These are phyloP conservation scores for Penicillium robsamsonii DNA, from an alignment of 495 filamentous ascomycete genomes.

Conservation along the genomic window DNA sequence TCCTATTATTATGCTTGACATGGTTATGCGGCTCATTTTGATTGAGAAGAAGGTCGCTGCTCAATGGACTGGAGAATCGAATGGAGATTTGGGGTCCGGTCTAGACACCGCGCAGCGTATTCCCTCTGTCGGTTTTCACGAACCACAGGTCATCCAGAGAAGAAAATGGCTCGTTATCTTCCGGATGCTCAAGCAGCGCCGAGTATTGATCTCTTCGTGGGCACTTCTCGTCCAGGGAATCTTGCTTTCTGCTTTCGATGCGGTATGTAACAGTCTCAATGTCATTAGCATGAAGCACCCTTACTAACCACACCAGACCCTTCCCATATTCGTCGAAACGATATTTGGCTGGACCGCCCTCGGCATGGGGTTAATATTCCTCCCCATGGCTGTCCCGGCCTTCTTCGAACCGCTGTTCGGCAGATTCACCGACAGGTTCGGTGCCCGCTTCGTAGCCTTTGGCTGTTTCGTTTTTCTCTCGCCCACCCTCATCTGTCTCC, in stretches of 20 bases:
- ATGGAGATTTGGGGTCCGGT: slow-evolving; percentile 3
- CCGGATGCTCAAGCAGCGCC: slow-evolving; percentile 27
- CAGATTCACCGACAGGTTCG: slow-evolving; percentile 56
- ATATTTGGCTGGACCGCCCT: slow-evolving; percentile 65
- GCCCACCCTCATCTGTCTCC: slow-evolving; percentile 60
- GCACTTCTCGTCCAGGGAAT: slow-evolving; percentile 34
- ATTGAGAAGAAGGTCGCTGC: slow-evolving; percentile 58
- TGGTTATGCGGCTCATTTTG: slow-evolving; percentile 59
- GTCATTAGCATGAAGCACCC: not conserved
- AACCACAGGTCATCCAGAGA: not conserved
- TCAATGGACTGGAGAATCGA: slow-evolving; percentile 15
- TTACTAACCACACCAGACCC: slow-evolving; percentile 17
- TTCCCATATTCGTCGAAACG: slow-evolving; percentile 66
- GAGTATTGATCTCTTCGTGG: slow-evolving; percentile 34
- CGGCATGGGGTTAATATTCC: slow-evolving; percentile 70
- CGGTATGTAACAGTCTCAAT: slow-evolving; percentile 16
- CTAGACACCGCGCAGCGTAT: not conserved
- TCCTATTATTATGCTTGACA: slow-evolving; percentile 57
- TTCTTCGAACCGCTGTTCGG: slow-evolving; percentile 64
- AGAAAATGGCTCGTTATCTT: slow-evolving; percentile 20
- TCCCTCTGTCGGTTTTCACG: not conserved
- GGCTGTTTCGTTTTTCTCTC: slow-evolving; percentile 59
- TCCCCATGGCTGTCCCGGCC: slow-evolving; percentile 63
- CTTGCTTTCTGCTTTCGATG: slow-evolving; percentile 35
- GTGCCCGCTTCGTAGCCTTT: slow-evolving; percentile 57